Evolutionary conservation across 164 flowering plant species (phyloP).

Genomic region (Pachysandra terminalis): DNA sequence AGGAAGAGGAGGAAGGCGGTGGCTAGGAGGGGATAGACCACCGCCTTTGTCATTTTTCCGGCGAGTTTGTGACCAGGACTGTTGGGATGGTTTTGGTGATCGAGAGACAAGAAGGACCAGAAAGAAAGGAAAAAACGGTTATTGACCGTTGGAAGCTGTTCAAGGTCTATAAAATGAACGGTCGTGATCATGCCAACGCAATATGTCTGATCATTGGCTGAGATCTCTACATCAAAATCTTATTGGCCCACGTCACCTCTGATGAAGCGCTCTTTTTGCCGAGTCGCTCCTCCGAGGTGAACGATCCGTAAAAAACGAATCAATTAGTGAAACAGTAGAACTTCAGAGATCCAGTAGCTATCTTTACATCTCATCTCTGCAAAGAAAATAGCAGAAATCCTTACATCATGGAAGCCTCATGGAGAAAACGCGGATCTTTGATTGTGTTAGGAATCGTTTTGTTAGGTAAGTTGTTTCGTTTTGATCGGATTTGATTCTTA

Average conservation of each 20-base stretch:
- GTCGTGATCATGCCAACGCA: neutral
- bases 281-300: no score
- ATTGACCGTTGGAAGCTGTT: slow-evolving; percentile 10
- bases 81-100: neutral
- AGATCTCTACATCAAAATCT: neutral
- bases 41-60: slow-evolving; percentile 49
- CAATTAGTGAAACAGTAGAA: no score
- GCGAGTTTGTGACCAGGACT: neutral
- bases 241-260: slow-evolving; percentile 10
- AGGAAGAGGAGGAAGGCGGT: slow-evolving; percentile 46
- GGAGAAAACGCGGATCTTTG: slow-evolving; percentile 38
- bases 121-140: slow-evolving; percentile 16
- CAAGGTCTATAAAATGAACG: neutral
- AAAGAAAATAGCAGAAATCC: neutral
- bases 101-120: neutral
- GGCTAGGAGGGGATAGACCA: slow-evolving; percentile 46
- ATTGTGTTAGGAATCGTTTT: slow-evolving; percentile 39
- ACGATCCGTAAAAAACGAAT: no score
- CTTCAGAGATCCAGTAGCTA: no score
- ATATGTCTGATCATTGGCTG: neutral
- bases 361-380: no score
- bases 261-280: slow-evolving; percentile 8
- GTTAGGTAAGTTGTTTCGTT: slow-evolving; percentile 31
- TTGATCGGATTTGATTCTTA: slow-evolving; percentile 3
- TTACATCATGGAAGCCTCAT: slow-evolving; percentile 43